Percentiles rank a stretch among this genome's conserved stretches.
phyloP scores from a whole-genome alignment of 1,139 yeast genomes.

The Hyphopichia khmerensis region DNA sequence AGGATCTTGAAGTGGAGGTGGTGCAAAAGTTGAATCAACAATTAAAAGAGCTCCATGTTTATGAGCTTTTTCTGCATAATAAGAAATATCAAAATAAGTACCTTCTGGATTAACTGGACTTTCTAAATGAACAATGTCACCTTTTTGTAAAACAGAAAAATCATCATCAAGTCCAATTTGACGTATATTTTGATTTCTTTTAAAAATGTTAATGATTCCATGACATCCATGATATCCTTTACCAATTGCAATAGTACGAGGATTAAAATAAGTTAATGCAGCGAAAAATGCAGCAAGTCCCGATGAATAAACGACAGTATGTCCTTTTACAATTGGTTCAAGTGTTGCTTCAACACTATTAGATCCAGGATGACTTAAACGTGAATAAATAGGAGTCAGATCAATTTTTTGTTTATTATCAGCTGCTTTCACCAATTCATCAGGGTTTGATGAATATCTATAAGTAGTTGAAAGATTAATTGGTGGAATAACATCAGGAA shows the following conservation, averaged over 20 bases:
- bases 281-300: constrained; percentile 85
- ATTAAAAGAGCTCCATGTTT: constrained; percentile 62
- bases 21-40: constrained; percentile 90
- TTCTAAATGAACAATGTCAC: constrained; percentile 82
- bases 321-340: constrained; percentile 53
- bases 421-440: constrained; percentile 40
- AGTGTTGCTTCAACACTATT: constrained; percentile 66
- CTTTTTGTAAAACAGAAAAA: constrained; percentile 47
- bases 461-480: constrained; percentile 81
- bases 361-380: constrained; percentile 72
- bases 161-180: constrained; percentile 52
- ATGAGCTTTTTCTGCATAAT: constrained; percentile 69
- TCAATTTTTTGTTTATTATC: constrained; percentile 21
- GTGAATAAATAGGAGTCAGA: constrained; percentile 49
- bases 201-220: constrained; percentile 62
- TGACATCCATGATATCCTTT: constrained; percentile 85
- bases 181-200: constrained; percentile 60
- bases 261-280: constrained; percentile 66
- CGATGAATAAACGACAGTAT: constrained; percentile 64
- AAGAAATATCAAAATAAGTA: constrained; percentile 57
- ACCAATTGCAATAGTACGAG: constrained; percentile 73
- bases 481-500: constrained; percentile 71
- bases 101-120: constrained; percentile 91
- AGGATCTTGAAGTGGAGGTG: constrained; percentile 85
- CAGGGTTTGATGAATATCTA: constrained; percentile 62